Evolutionary conservation across 2,329 filamentous ascomycete genomes (phyloP).

Genomic region (Phialophora tarda): DNA sequence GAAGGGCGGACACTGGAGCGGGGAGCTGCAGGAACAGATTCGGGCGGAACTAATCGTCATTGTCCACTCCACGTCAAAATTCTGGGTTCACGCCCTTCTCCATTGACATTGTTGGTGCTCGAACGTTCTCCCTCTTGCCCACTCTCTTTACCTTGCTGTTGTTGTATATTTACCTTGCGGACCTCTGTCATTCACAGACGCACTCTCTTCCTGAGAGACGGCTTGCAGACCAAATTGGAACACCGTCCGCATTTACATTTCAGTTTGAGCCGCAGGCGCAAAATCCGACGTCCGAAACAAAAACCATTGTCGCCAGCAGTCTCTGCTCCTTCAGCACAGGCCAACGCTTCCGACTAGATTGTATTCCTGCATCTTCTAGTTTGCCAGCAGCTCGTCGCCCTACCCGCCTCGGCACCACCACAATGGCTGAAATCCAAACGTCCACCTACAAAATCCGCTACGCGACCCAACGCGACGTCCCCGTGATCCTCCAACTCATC

Average conservation of each 20-base stretch:
- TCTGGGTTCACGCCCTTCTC: neutral
- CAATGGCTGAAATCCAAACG: constrained; percentile 36
- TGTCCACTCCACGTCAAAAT: neutral
- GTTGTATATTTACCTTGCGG: too few species aligned
- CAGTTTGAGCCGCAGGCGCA: neutral
- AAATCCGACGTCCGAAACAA: neutral
- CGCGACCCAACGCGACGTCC: constrained; percentile 66
- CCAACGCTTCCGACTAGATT: neutral
- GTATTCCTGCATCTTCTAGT: neutral
- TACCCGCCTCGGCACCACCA: neutral
- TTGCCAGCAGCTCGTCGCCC: neutral
- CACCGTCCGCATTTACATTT: neutral
- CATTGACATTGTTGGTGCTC: neutral
- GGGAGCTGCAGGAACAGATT: neutral
- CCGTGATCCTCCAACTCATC: constrained; percentile 80
- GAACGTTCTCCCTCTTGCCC: neutral
- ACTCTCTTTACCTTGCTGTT: neutral
- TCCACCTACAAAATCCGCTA: constrained; percentile 38
- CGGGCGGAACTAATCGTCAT: neutral
- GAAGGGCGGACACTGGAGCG: neutral
- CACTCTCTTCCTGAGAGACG: neutral
- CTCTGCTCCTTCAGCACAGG: neutral
- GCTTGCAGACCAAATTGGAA: neutral
- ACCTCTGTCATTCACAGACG: neutral
- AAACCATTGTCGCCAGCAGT: neutral